These are phyloP conservation scores for Dryas drummondii DNA, from an alignment of 306 rosid genomes.

Conservation along the genomic window DNA sequence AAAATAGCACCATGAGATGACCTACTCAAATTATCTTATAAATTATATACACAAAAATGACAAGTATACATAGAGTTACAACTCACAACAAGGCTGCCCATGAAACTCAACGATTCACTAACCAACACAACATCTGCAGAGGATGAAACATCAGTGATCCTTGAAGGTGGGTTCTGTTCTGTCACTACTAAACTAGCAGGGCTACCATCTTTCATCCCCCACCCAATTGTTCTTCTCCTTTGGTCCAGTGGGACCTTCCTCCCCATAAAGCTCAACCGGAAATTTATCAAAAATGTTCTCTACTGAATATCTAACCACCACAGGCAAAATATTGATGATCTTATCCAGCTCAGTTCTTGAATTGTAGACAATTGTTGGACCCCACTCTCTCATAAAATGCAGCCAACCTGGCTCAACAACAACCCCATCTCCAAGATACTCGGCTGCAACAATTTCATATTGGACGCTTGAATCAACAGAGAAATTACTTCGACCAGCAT, in stretches of 20 bases:
- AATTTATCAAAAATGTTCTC: constrained; percentile 34
- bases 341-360: constrained; percentile 46
- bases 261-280: constrained; percentile 50
- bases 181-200: constrained; percentile 7
- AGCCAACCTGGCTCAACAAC: constrained; percentile 53
- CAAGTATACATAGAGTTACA: background rate
- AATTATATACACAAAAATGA: background rate
- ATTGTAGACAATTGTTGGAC: constrained; percentile 51
- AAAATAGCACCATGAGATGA: background rate
- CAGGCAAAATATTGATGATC: constrained; percentile 37
- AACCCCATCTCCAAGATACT: constrained; percentile 43
- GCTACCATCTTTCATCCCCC: constrained; percentile 52
- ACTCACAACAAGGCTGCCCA: background rate
- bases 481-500: constrained; percentile 35
- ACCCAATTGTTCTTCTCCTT: constrained; percentile 63
- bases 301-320: constrained; percentile 26
- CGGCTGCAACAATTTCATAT: constrained; percentile 50
- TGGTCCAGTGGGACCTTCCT: constrained; percentile 72
- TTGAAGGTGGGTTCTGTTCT: background rate
- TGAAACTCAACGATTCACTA: background rate
- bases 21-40: background rate
- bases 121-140: background rate
- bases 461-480: constrained; percentile 45
- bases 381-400: constrained; percentile 61
- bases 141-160: background rate